Evolutionary conservation across 208 protist genomes (phyloP).

Genomic region (Novymonas esmeraldas): DNA sequence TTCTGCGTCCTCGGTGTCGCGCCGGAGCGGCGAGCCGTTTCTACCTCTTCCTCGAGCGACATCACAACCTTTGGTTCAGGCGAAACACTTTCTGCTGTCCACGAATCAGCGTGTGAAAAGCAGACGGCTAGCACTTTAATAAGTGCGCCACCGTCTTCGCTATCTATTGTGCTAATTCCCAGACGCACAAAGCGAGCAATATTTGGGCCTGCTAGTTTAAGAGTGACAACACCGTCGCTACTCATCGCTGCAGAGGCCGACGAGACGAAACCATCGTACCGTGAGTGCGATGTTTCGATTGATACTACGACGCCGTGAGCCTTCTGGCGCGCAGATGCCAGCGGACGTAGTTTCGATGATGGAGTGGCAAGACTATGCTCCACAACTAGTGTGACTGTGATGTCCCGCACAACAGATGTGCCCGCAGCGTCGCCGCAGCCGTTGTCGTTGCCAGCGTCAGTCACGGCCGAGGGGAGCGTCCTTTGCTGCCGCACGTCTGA

Average conservation of each 20-base stretch:
- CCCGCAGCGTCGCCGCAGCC: not conserved
- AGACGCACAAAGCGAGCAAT: slow-evolving; percentile 14
- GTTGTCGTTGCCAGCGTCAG: not conserved
- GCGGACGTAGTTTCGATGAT: not conserved
- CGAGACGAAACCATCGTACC: slow-evolving; percentile 6
- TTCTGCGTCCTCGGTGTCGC: no score
- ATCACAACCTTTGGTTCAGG: not conserved
- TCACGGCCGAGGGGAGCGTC: not conserved
- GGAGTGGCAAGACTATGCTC: not conserved
- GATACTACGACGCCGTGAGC: not conserved
- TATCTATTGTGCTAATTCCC: not conserved
- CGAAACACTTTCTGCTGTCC: not conserved
- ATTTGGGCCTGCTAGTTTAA: slow-evolving; percentile 7
- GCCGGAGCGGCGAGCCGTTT: not conserved
- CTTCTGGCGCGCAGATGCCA: not conserved
- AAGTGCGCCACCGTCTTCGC: not conserved
- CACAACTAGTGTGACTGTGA: not conserved
- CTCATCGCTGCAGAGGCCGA: not conserved
- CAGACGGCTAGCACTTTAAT: slow-evolving; percentile 20
- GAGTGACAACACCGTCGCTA: not conserved
- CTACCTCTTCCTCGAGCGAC: slow-evolving; percentile 8
- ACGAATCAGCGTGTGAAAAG: slow-evolving; percentile 10
- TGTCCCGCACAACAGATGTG: not conserved
- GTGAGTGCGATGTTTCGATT: slow-evolving; percentile 17
- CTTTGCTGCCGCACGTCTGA: not conserved